Evolutionary conservation across 1,284 basidiomycete species (phyloP), one percentile per base, ranked within the genome.

Genomic region (Sanghuangporus weigelae): DNA sequence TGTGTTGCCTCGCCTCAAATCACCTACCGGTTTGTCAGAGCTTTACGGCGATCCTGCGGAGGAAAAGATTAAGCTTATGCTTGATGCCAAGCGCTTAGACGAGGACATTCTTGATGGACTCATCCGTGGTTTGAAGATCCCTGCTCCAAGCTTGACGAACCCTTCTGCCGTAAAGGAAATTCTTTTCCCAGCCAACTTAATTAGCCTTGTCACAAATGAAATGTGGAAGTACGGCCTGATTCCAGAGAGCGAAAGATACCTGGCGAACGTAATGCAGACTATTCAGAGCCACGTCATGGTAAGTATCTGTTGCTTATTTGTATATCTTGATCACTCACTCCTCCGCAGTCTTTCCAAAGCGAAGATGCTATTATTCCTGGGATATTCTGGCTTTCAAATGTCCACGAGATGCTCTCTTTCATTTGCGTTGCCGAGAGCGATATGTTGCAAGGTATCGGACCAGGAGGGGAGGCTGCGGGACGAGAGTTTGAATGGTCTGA

Each of bases 171-270:
- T 96, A 67, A 99, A 98, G 77, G 97, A 99, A 76, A 96, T 99
- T 61, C 82, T 99, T 49, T 99, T 99, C 90, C 97, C 97, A 4
- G 96, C 97, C n/a, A 98, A 99, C 75, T 85, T 99, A 65, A 99
- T 99, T 77, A 95, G 92, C 71, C 80, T 99, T 57, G 91, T 98
- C 65, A 97, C 95, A 21, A 99, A 99, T 76, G 97, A 99, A 77
- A 99, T 99, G 96, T 99, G 97, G 97, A 98, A 98, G 78, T 95
- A 98, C 71, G 95, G 96, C 35, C 86, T 99, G 71, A 98, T 99
- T 69, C 84, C 89, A 31, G 96, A 99, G 76, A 97, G 95, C 76
- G 97, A 99, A 75, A 84, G 96, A 44, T 99, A 99, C 85, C 81
- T 99, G 65, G 97, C 97, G 46, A 98, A 98, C 72, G 93, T 99